Conservation (phyloP, 23 red algal species). For the Cyanidiococcus yangmingshanensis region DNA sequence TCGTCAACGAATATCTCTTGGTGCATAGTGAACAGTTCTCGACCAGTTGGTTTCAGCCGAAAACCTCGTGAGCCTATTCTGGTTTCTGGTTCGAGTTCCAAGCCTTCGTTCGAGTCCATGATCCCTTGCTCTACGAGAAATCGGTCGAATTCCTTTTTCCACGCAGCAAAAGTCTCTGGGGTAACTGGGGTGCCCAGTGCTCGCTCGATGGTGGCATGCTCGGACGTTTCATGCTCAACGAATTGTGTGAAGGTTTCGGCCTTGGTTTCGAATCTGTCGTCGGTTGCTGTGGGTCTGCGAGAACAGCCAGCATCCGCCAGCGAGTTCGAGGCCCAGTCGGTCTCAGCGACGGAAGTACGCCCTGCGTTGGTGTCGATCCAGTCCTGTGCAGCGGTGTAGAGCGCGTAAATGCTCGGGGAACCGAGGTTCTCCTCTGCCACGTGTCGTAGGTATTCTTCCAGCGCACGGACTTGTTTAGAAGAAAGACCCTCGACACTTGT, state of each 20-base stretch:
- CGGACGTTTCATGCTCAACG: not conserved
- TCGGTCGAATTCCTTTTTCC: slow-evolving; percentile 3
- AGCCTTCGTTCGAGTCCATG: not conserved
- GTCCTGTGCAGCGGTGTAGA: not conserved
- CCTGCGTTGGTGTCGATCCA: not conserved
- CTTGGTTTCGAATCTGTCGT: not conserved
- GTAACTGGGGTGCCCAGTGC: slow-evolving; percentile 9
- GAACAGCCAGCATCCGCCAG: not conserved
- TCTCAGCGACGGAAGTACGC: not conserved
- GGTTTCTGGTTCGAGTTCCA: not conserved
- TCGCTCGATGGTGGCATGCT: slow-evolving; percentile 6
- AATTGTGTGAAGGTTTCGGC: not conserved
- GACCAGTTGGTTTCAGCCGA: slow-evolving; percentile 9
- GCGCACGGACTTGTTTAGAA: not conserved
- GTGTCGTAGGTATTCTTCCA: not conserved
- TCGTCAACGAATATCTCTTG: not conserved
- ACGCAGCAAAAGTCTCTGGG: slow-evolving; percentile 9
- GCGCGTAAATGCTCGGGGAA: not conserved
- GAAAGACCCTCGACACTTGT: not conserved
- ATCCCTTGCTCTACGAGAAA: not conserved
- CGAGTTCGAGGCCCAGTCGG: not conserved
- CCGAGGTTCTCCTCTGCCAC: not conserved
- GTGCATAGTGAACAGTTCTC: not conserved
- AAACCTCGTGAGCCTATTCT: not conserved
- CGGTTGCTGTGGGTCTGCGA: no score